These are phyloP conservation scores for Microbotryomycetes sp. DNA, from an alignment of 1,284 basidiomycete species.

Conservation along the genomic window DNA sequence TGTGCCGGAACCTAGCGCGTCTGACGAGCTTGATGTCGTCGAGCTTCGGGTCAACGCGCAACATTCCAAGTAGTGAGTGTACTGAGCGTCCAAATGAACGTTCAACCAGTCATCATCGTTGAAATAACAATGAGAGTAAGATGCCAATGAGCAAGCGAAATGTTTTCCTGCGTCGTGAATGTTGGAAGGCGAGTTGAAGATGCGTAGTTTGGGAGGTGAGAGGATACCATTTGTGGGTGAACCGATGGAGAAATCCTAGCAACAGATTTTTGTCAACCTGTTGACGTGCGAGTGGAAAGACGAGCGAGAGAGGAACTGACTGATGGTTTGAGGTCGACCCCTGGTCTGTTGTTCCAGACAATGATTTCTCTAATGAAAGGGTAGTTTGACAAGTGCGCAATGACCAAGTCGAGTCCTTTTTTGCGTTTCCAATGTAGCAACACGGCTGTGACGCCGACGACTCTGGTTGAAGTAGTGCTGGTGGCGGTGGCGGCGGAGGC, in stretches of 20 bases:
- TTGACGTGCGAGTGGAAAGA: neutral
- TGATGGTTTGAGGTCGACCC: constrained; percentile 10
- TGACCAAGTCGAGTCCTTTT: constrained; percentile 24
- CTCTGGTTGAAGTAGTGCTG: neutral
- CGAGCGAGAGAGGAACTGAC: constrained; percentile 5
- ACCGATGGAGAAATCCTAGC: constrained; percentile 17
- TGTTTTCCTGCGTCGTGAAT: constrained; percentile 29
- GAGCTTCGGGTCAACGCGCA: neutral
- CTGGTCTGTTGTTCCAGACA: constrained; percentile 36
- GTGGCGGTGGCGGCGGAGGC: constrained; percentile 1
- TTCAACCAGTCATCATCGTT: constrained; percentile 32
- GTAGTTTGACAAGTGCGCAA: constrained; percentile 24
- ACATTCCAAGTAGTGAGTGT: constrained; percentile 27
- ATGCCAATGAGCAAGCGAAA: constrained; percentile 30
- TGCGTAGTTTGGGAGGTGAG: constrained; percentile 20
- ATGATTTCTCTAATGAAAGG: constrained; percentile 37
- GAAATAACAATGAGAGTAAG: constrained; percentile 30
- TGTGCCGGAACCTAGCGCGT: constrained; percentile 1
- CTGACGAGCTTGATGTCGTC: too few species aligned
- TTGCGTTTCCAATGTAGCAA: constrained; percentile 26
- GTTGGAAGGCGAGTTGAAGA: constrained; percentile 35
- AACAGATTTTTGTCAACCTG: neutral
- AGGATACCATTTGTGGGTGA: constrained; percentile 6
- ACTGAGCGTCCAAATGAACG: constrained; percentile 31
- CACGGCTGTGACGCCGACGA: constrained; percentile 18